phyloP scores from a whole-genome alignment of 2,329 filamentous ascomycete species.

The Metarhizium robertsii region DNA sequence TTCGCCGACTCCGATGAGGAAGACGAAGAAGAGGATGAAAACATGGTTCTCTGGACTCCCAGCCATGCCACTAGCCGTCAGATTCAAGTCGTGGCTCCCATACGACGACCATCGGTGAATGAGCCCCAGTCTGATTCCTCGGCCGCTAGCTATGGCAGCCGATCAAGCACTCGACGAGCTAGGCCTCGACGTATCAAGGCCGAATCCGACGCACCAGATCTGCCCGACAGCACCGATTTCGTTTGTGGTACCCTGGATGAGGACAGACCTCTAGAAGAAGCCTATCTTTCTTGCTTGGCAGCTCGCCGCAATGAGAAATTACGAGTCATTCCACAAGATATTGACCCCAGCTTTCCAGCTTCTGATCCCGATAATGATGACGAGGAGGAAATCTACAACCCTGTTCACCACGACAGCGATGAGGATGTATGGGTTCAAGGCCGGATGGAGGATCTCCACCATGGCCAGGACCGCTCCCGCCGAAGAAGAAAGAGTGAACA shows the following conservation, averaged over 20 bases:
- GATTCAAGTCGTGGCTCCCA: constrained; percentile 23
- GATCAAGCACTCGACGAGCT: constrained; percentile 17
- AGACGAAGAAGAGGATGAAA: constrained; percentile 54
- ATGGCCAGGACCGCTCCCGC: constrained; percentile 43
- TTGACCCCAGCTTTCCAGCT: constrained; percentile 93
- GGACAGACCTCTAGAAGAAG: constrained; percentile 87
- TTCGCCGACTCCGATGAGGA: constrained; percentile 63
- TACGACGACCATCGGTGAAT: constrained; percentile 28
- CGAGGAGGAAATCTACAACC: constrained; percentile 57
- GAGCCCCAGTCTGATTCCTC: constrained; percentile 54
- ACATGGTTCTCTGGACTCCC: constrained; percentile 45
- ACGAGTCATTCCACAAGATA: constrained; percentile 82
- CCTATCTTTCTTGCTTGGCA: constrained; percentile 78
- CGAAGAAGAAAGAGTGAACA: constrained; percentile 40
- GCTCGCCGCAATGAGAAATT: constrained; percentile 75
- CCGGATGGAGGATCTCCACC: constrained; percentile 56
- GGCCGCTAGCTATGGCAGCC: constrained; percentile 32
- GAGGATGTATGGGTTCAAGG: constrained; percentile 62
- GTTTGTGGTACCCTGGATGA: constrained; percentile 98
- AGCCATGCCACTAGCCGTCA: constrained; percentile 29
- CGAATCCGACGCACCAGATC: constrained; percentile 56
- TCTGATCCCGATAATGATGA: constrained; percentile 85
- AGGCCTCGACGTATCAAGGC: constrained; percentile 16
- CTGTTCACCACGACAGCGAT: constrained; percentile 53
- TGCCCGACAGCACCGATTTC: constrained; percentile 96